Conservation (phyloP, 495 filamentous ascomycete species). For the Thermochaetoides thermophila region DNA sequence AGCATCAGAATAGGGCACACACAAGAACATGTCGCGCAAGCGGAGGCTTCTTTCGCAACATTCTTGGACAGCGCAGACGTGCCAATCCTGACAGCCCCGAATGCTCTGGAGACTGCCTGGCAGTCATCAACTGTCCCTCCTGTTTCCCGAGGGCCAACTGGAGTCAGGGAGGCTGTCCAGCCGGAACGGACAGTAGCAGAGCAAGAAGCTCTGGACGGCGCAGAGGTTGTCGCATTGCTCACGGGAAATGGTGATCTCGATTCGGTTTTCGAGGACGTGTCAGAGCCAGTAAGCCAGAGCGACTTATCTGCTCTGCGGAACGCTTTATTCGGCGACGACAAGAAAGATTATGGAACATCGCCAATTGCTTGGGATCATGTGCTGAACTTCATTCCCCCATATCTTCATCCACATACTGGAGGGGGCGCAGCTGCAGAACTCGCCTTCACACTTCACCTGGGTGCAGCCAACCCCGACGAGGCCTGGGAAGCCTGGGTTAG, state of each 20-base stretch:
- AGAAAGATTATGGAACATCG: conserved; percentile 1
- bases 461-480: conserved; percentile 22
- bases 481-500: conserved; percentile 30
- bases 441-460: conserved; percentile 15
- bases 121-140: conserved; percentile 1
- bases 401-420: conserved; percentile 8
- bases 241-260: conserved; percentile 12
- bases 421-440: neutral
- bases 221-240: conserved; percentile 29
- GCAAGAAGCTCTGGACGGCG: conserved; percentile 28
- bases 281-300: conserved; percentile 6
- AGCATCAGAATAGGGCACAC: conserved; percentile 13
- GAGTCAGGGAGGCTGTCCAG: neutral
- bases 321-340: conserved; percentile 19
- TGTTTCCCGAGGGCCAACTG: neutral
- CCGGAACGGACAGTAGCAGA: conserved; percentile 13
- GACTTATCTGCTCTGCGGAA: conserved; percentile 17
- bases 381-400: conserved; percentile 29
- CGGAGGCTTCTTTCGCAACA: conserved; percentile 29
- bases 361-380: conserved; percentile 22
- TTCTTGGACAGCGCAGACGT: conserved; percentile 26
- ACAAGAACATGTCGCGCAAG: conserved; percentile 19
- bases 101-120: conserved; percentile 9
- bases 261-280: conserved; percentile 8
- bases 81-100: conserved; percentile 12